These are phyloP conservation scores for Hansenula anomala DNA, from an alignment of 1,139 yeast genomes.

Conservation along the genomic window DNA sequence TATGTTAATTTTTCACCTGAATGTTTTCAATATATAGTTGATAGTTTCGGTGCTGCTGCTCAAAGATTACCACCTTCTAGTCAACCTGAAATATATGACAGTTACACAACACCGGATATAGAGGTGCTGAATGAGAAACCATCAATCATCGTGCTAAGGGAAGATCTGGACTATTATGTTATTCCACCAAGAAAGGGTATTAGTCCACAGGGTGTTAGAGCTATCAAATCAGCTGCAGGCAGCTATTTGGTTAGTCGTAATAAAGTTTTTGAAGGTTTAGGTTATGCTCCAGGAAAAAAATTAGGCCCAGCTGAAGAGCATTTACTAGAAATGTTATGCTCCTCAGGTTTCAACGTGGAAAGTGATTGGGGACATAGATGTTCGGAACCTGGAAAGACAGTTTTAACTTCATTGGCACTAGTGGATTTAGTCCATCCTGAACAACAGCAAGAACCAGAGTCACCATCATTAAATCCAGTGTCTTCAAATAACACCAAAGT, in stretches of 20 bases:
- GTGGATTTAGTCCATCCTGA: conserved; percentile 51
- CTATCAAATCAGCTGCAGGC: conserved; percentile 69
- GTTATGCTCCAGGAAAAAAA: conserved; percentile 36
- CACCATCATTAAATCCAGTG: conserved; percentile 46
- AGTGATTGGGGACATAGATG: conserved; percentile 88
- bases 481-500: conserved; percentile 28
- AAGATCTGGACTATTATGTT: conserved; percentile 90
- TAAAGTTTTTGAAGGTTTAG: conserved; percentile 72
- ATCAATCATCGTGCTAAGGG: conserved; percentile 86
- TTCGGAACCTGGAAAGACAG: conserved; percentile 81
- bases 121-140: conserved; percentile 76
- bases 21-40: conserved; percentile 80
- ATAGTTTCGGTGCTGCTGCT: conserved; percentile 31
- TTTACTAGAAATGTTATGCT: conserved; percentile 88
- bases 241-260: conserved; percentile 49
- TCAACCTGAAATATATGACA: conserved; percentile 27
- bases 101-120: conserved; percentile 34
- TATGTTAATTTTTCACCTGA: conserved; percentile 81
- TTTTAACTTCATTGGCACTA: conserved; percentile 77
- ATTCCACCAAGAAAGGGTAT: conserved; percentile 63
- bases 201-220: conserved; percentile 38
- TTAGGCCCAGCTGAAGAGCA: conserved; percentile 95
- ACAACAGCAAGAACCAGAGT: conserved; percentile 27
- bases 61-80: conserved; percentile 30
- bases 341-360: conserved; percentile 70